Evolutionary conservation across 805 yeast genomes (phyloP).

Genomic region (Yamadazyma philogaea): DNA sequence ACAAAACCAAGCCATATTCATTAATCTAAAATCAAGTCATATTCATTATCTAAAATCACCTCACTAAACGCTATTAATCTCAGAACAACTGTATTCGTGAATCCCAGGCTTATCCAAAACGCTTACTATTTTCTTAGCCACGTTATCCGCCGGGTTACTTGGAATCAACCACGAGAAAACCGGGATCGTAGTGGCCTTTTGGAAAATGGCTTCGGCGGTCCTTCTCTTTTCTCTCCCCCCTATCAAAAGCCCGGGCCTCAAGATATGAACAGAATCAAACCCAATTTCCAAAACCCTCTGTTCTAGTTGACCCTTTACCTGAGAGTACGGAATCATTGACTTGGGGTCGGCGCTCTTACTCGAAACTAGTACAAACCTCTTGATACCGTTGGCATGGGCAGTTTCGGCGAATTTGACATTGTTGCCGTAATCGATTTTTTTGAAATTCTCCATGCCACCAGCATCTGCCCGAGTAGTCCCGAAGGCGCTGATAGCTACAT

Average conservation of each 20-base stretch:
- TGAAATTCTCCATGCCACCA: conserved; percentile 69
- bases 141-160: background rate
- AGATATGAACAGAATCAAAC: conserved; percentile 69
- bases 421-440: conserved; percentile 69
- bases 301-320: conserved; percentile 76
- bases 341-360: conserved; percentile 57
- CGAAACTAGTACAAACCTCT: conserved; percentile 66
- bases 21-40: too few relatives aligned
- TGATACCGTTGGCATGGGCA: conserved; percentile 67
- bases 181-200: background rate
- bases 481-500: conserved; percentile 58
- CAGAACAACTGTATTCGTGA: background rate
- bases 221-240: conserved; percentile 51
- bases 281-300: conserved; percentile 57
- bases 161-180: background rate
- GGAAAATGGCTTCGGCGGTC: background rate
- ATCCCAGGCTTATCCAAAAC: background rate
- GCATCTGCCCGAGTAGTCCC: conserved; percentile 76
- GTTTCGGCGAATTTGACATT: conserved; percentile 67
- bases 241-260: conserved; percentile 72
- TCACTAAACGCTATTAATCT: too few relatives aligned
- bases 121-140: background rate
- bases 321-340: conserved; percentile 60
- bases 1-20: too few relatives aligned
- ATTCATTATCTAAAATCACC: too few relatives aligned